Conservation (phyloP, 441 rosid species). For the Croton setiger region DNA sequence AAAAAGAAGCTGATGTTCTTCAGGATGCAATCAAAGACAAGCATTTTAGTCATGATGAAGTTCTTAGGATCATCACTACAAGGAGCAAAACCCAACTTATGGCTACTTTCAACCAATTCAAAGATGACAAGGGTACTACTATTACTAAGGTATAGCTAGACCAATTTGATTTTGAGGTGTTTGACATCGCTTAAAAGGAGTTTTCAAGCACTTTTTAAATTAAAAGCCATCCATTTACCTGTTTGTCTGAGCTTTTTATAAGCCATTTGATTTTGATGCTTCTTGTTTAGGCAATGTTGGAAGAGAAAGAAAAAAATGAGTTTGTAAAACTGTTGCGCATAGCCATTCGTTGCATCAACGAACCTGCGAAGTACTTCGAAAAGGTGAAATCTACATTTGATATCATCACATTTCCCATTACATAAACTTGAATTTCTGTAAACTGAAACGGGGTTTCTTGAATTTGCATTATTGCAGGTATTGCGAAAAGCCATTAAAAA, state of each 20-base stretch:
- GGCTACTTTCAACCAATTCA: conserved; percentile 56
- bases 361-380: conserved; percentile 46
- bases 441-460: not conserved
- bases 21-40: conserved; percentile 46
- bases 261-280: too few relatives aligned
- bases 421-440: not conserved
- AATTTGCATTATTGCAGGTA: conserved; percentile 26
- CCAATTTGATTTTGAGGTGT: not conserved
- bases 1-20: conserved; percentile 51
- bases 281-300: conserved; percentile 29
- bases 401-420: not conserved
- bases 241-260: too few relatives aligned
- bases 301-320: conserved; percentile 28
- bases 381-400: conserved; percentile 30
- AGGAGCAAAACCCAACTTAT: conserved; percentile 61
- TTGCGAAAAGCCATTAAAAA: conserved; percentile 44
- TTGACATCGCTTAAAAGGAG: too few relatives aligned
- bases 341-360: conserved; percentile 48
- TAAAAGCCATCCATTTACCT: too few relatives aligned
- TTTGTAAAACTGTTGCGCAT: conserved; percentile 34
- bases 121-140: conserved; percentile 45
- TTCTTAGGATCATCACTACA: conserved; percentile 52
- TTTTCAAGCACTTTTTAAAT: too few relatives aligned
- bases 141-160: conserved; percentile 49
- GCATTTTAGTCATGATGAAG: conserved; percentile 45